Evolutionary conservation across 2,329 filamentous ascomycete genomes (phyloP).

Genomic region (Aspergillus texensis): DNA sequence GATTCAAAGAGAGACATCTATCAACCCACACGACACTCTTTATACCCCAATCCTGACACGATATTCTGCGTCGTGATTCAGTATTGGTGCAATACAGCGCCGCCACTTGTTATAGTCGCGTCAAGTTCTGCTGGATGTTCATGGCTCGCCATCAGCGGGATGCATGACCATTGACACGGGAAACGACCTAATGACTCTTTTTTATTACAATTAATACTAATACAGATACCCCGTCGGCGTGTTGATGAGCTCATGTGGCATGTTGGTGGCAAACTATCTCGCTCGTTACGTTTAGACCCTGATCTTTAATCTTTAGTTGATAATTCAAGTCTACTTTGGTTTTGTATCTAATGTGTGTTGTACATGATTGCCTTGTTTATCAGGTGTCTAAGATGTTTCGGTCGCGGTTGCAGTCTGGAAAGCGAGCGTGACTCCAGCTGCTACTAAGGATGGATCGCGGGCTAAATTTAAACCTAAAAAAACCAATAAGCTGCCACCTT

Average conservation of each 20-base stretch:
- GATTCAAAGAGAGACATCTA: not conserved
- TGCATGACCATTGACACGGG: conserved; percentile 7
- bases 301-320: not conserved
- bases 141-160: conserved; percentile 1
- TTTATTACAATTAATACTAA: conserved; percentile 1
- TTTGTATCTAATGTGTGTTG: not conserved
- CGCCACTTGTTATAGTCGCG: not conserved
- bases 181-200: conserved; percentile 13
- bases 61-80: not conserved
- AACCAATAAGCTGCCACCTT: conserved; percentile 25
- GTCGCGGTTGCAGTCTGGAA: not conserved
- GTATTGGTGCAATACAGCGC: not conserved
- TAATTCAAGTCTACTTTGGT: not conserved
- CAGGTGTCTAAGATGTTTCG: not conserved
- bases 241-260: conserved; percentile 10
- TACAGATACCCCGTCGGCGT: conserved; percentile 15
- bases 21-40: not conserved
- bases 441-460: not conserved
- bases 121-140: not conserved
- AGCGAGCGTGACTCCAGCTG: not conserved
- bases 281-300: conserved; percentile 4
- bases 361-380: not conserved
- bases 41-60: conserved; percentile 1
- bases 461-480: not conserved
- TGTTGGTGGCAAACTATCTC: not conserved